A percentile compares a stretch with the other conserved stretches of the same genome.
These are phyloP conservation scores for Populus pruinosa DNA, from an alignment of 345 rosid genomes.

Conservation along the genomic window DNA sequence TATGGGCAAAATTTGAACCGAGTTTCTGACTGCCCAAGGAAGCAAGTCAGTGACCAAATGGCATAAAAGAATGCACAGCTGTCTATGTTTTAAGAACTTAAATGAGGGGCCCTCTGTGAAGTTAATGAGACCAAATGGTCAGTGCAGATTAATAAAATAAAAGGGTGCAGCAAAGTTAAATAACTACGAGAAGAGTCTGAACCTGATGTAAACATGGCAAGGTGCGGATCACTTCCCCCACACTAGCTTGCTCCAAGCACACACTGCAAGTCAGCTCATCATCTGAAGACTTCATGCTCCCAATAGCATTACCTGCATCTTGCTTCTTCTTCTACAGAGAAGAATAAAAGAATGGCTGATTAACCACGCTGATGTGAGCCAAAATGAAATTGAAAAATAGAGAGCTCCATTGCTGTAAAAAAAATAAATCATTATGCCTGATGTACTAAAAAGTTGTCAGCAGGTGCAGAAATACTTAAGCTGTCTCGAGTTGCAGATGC, in stretches of 20 bases:
- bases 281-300: conserved; percentile 42
- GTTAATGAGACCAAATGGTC: not conserved
- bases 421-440: not conserved
- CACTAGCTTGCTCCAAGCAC: conserved; percentile 74
- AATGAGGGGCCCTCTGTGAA: no score
- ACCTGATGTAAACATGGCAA: conserved; percentile 85
- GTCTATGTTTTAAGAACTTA: not conserved
- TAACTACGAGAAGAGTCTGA: not conserved
- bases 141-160: no score
- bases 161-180: not conserved
- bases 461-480: not conserved
- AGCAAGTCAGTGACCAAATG: not conserved
- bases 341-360: not conserved
- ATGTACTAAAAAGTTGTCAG: not conserved
- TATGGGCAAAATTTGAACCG: not conserved
- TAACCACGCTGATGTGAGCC: not conserved
- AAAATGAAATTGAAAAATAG: not conserved
- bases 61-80: not conserved
- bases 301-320: conserved; percentile 34
- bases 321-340: conserved; percentile 43
- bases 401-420: no score
- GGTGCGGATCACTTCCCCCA: conserved; percentile 63
- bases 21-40: not conserved
- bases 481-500: not conserved
- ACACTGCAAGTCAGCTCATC: conserved; percentile 75